Conservation (phyloP, 78 protist genomes). For the Monocercomonoides exilis region DNA sequence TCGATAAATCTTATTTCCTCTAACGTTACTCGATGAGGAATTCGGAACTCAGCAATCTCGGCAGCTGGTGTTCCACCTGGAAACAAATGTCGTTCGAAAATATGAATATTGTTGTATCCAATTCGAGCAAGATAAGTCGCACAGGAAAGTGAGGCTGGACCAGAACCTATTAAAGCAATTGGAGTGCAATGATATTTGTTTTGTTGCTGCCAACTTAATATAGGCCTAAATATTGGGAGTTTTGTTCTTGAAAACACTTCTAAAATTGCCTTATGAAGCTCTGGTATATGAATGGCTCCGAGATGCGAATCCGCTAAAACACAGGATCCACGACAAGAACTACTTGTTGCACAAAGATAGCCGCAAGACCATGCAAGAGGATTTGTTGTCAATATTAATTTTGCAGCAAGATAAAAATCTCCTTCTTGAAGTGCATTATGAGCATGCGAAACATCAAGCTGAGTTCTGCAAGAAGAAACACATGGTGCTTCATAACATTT, state of each 20-base stretch:
- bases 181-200: slow-evolving; percentile 26
- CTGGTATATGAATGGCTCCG: slow-evolving; percentile 85
- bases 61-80: slow-evolving; percentile 74
- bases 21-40: slow-evolving; percentile 72
- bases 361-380: slow-evolving; percentile 85
- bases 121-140: slow-evolving; percentile 83
- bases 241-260: slow-evolving; percentile 69
- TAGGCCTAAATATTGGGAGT: too few species aligned
- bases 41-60: slow-evolving; percentile 85
- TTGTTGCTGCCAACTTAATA: too few species aligned
- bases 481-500: slow-evolving; percentile 91
- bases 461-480: slow-evolving; percentile 80
- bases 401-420: slow-evolving; percentile 83
- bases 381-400: slow-evolving; percentile 76
- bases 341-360: slow-evolving; percentile 73
- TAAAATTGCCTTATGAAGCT: slow-evolving; percentile 77
- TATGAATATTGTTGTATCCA: slow-evolving; percentile 72
- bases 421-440: slow-evolving; percentile 59
- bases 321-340: slow-evolving; percentile 83
- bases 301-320: slow-evolving; percentile 73
- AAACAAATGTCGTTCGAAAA: slow-evolving; percentile 68
- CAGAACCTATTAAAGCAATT: slow-evolving; percentile 82
- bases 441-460: slow-evolving; percentile 72
- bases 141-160: slow-evolving; percentile 83
- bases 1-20: slow-evolving; percentile 70